Conservation (phyloP, 2,329 filamentous ascomycete genomes). For the Amylocarpus encephaloides region DNA sequence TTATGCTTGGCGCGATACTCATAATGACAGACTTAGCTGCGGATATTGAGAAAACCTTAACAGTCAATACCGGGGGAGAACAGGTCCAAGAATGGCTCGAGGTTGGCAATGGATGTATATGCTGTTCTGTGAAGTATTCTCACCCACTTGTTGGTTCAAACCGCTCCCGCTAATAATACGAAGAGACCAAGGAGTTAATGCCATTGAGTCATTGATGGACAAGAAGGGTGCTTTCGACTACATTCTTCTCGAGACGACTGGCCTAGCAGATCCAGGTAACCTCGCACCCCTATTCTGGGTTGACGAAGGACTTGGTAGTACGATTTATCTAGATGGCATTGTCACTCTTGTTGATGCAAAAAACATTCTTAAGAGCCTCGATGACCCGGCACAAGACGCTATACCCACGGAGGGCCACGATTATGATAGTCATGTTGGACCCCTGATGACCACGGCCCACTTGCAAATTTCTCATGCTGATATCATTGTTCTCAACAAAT, state of each 20-base stretch:
- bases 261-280: slow-evolving; percentile 90
- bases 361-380: slow-evolving; percentile 77
- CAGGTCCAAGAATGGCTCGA: slow-evolving; percentile 93
- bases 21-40: slow-evolving; percentile 44
- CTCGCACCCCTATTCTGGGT: slow-evolving; percentile 97
- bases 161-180: slow-evolving; percentile 5
- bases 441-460: slow-evolving; percentile 83
- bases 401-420: slow-evolving; percentile 37
- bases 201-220: slow-evolving; percentile 93
- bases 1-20: neutral
- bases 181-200: slow-evolving; percentile 85
- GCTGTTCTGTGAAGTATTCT: slow-evolving; percentile 85
- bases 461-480: slow-evolving; percentile 96
- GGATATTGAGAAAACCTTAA: slow-evolving; percentile 94
- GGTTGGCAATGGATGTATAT: slow-evolving; percentile 93
- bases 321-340: slow-evolving; percentile 94
- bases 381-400: slow-evolving; percentile 58
- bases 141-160: neutral
- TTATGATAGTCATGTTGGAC: slow-evolving; percentile 49
- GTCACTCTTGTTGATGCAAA: slow-evolving; percentile 94
- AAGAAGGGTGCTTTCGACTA: slow-evolving; percentile 93
- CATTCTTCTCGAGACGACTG: slow-evolving; percentile 93
- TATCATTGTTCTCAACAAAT: slow-evolving; percentile 90
- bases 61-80: slow-evolving; percentile 76
- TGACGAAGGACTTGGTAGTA: slow-evolving; percentile 89